phyloP scores from a whole-genome alignment of 768 basidiomycete genomes.

The Xerocomellus dryophilus region DNA sequence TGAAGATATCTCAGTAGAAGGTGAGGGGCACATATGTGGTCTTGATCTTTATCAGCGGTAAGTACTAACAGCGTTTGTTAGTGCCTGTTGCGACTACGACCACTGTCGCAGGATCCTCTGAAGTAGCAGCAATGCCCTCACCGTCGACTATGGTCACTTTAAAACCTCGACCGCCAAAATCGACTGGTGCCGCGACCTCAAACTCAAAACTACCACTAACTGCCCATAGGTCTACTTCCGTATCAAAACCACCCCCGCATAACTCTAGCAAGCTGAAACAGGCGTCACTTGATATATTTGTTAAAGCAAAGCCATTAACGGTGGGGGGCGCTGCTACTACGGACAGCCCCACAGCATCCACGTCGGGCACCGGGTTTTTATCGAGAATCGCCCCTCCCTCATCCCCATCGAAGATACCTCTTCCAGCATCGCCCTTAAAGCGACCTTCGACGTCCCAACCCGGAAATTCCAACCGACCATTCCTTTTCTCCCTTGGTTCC shows the following conservation, averaged over 20 bases:
- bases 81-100: not conserved
- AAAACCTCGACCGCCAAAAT: constrained; percentile 10
- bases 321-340: too few species aligned
- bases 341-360: not conserved
- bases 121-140: not conserved
- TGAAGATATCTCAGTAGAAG: not conserved
- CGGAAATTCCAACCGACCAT: not conserved
- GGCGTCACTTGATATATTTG: constrained; percentile 23
- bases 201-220: constrained; percentile 3
- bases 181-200: not conserved
- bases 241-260: constrained; percentile 8
- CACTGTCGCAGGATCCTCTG: not conserved
- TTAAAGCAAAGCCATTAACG: constrained; percentile 12
- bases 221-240: constrained; percentile 6
- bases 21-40: not conserved
- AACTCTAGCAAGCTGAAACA: constrained; percentile 24
- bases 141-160: not conserved
- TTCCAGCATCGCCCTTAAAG: constrained; percentile 22
- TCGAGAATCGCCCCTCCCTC: constrained; percentile 5
- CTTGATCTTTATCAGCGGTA: not conserved
- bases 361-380: constrained; percentile 4
- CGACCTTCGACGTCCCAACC: constrained; percentile 8
- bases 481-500: constrained; percentile 4
- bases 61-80: constrained; percentile 5
- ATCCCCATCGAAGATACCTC: constrained; percentile 32